Evolutionary conservation across 2,329 filamentous ascomycete species (phyloP), one percentile per base, ranked within the genome.

Genomic region (Alternaria sp.): DNA sequence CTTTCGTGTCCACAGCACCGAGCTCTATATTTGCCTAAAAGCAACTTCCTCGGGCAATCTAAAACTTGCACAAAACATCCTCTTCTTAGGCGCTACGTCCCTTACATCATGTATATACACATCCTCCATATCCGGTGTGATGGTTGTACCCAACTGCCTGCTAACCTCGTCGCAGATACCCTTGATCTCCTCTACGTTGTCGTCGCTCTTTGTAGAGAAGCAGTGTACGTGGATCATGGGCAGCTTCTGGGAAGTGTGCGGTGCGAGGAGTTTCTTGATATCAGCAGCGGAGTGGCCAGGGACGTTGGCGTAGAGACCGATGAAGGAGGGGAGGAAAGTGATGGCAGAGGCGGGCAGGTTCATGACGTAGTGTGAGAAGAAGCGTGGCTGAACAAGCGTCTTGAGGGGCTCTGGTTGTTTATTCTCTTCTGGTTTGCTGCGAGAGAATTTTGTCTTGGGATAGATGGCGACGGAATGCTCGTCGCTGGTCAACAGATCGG

Each of bases 1-100:
- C 11, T 38, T 16, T n/a, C 34, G 25, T 8, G 25, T 27, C 7
- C 25, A 27, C 25, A 27, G 25, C 25, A 27, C 25, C 2, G n/a
- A 40, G n/a, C 8, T 40, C 8, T 40, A 56, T 1, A 61, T 55
- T 54, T 69, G 36, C 43, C 86, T 84, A 81, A 97, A 97, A 14
- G 94, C 95, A 6, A 97, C 92, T 70, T 92, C 89, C 34, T 83
- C 80, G 2, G 95, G 95, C 62, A 99, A 76, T 64, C 93, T 87
- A 80, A 99, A 98, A 68, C 89, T 96, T 30, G 93, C 94, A 78
- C 95, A 98, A 79, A 94, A 98, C 94, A 97, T 97, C 75, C 91
- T 87, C 85, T 99, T 99, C 74, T 92, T 90, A 5, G 95, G 95
- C 60, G 93, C 92, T 57, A 99, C 95, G 68, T 96, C 89, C 66